These are phyloP conservation scores for Zygosaccharomyces pseudobailii DNA, from an alignment of 1,139 yeast genomes.

Conservation along the genomic window DNA sequence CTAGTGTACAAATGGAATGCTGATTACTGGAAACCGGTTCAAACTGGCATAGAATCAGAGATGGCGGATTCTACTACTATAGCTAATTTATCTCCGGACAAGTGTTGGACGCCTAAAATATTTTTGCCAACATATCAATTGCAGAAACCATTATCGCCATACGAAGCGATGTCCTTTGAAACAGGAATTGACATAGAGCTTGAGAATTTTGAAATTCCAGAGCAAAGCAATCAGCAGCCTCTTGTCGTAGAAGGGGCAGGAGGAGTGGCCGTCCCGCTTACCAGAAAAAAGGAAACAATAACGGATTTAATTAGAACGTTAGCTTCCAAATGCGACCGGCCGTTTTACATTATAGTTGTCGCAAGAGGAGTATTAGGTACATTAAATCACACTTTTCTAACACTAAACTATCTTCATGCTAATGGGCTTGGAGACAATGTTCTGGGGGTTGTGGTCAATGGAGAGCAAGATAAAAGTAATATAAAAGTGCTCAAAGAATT, in stretches of 20 bases:
- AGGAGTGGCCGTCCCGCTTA: conserved; percentile 33
- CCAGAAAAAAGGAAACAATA: conserved; percentile 23
- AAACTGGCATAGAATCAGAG: conserved; percentile 34
- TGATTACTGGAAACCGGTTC: conserved; percentile 36
- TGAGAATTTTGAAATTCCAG: conserved; percentile 20
- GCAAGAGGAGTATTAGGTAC: conserved; percentile 35
- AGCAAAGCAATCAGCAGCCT: conserved; percentile 8
- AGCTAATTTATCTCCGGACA: conserved; percentile 3
- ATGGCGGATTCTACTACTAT: conserved; percentile 32
- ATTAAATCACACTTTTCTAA: conserved; percentile 33
- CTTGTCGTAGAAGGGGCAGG: conserved; percentile 37
- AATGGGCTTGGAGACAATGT: conserved; percentile 18
- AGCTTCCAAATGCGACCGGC: conserved; percentile 9
- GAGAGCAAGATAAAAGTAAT: conserved; percentile 27
- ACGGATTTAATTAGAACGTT: conserved; percentile 28
- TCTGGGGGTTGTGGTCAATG: conserved; percentile 32
- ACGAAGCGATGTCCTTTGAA: conserved; percentile 30
- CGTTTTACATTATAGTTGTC: conserved; percentile 29
- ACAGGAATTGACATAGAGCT: conserved; percentile 12
- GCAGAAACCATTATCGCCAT: conserved; percentile 32
- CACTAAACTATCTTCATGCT: conserved; percentile 26
- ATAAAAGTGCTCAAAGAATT: conserved; percentile 18
- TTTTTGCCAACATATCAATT: conserved; percentile 24
- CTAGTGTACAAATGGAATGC: conserved; percentile 31
- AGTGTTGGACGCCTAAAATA: conserved; percentile 13